These are phyloP conservation scores for Kentomonas sorsogonicus DNA, from an alignment of 208 protist genomes.

Conservation along the genomic window DNA sequence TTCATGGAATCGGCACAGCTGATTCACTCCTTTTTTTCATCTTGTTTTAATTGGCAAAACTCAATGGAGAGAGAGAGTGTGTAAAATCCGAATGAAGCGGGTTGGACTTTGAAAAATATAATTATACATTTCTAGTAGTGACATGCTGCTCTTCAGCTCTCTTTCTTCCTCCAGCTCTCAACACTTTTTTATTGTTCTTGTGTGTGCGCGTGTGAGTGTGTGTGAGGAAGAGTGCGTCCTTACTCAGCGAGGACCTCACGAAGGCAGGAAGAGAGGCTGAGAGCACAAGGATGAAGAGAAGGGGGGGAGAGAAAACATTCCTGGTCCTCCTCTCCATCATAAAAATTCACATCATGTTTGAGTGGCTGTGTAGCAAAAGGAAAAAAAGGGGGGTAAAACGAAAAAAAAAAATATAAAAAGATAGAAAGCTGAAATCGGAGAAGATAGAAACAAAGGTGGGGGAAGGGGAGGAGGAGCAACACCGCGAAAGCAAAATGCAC, in stretches of 20 bases:
- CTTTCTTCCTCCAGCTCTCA: too few relatives aligned
- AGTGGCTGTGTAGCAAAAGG: not conserved
- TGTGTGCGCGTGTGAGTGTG: conserved; percentile 1
- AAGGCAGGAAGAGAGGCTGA: not conserved
- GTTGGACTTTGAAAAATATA: not conserved
- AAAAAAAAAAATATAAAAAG: conserved; percentile 2
- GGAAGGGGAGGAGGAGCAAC: not conserved
- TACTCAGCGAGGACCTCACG: not conserved
- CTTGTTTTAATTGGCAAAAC: conserved; percentile 8
- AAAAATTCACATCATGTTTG: not conserved
- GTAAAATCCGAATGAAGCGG: not conserved
- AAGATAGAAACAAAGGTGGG: not conserved
- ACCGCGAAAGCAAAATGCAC: not conserved
- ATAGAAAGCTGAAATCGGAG: not conserved
- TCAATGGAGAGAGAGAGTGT: conserved; percentile 6
- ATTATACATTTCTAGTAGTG: not conserved
- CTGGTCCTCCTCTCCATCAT: not conserved
- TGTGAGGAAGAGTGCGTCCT: not conserved
- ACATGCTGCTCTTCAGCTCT: not conserved
- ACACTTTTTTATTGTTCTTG: conserved; percentile 5
- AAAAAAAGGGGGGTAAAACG: not conserved
- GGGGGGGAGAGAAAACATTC: not conserved
- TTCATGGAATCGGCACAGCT: too few relatives aligned
- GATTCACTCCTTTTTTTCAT: too few relatives aligned
- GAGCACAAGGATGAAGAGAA: not conserved